phyloP scores from a whole-genome alignment of 1,284 basidiomycete species.

The Microbotryum silenes-acaulis region DNA sequence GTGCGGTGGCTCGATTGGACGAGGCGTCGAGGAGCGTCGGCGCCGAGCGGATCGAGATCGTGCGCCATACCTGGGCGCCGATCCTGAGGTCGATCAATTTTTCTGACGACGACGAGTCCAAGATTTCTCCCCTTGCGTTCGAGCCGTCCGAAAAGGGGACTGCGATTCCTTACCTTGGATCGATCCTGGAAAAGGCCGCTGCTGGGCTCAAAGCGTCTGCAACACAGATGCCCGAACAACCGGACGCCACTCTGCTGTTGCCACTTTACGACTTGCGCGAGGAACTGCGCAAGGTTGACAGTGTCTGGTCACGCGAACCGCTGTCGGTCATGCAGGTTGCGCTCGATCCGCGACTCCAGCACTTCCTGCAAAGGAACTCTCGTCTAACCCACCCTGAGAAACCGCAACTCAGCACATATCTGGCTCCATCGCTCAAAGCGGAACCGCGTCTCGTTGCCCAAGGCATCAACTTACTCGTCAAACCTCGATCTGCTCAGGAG shows the following conservation, averaged over 20 bases:
- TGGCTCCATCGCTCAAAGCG: conserved; percentile 2
- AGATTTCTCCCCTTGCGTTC: not conserved
- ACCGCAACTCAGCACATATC: conserved; percentile 4
- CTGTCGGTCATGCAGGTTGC: not conserved
- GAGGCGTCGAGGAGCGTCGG: conserved; percentile 69
- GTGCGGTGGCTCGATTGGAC: conserved; percentile 62
- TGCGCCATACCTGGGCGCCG: conserved; percentile 34
- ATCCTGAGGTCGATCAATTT: not conserved
- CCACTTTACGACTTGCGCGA: conserved; percentile 2
- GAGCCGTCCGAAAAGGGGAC: not conserved
- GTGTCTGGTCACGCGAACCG: not conserved
- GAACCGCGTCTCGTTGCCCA: conserved; percentile 1
- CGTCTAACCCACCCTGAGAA: not conserved
- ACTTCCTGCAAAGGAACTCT: conserved; percentile 1
- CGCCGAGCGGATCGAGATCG: conserved; percentile 49
- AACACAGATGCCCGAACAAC: not conserved
- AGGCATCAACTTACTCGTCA: not conserved
- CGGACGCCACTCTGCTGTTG: not conserved
- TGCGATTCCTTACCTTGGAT: conserved; percentile 6
- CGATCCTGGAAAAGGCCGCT: conserved; percentile 2
- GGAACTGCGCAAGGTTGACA: not conserved
- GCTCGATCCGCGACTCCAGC: conserved; percentile 2
- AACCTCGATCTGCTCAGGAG: not conserved
- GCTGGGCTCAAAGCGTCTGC: not conserved
- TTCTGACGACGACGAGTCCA: conserved; percentile 2